phyloP scores from a whole-genome alignment of 768 basidiomycete species.

The Lactarius deliciosus region DNA sequence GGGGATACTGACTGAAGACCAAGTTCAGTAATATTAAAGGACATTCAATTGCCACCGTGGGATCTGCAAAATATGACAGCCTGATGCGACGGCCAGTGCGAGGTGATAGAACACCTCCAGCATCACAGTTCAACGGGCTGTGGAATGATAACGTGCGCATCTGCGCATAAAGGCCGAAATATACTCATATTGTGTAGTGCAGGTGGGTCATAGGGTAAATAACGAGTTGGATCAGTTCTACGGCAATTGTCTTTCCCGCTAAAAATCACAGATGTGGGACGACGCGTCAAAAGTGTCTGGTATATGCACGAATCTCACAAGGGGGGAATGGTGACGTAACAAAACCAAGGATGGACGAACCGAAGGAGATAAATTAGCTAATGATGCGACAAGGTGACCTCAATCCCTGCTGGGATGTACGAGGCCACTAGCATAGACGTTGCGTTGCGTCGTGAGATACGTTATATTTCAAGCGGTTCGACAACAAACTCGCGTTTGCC shows the following conservation, averaged over 20 bases:
- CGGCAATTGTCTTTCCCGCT: constrained; percentile 10
- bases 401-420: constrained; percentile 6
- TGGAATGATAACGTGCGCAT: background rate
- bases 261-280: constrained; percentile 1
- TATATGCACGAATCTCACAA: constrained; percentile 1
- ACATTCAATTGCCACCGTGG: background rate
- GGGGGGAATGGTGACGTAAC: constrained; percentile 10
- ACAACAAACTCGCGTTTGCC: constrained; percentile 37
- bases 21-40: background rate
- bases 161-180: background rate
- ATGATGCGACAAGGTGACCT: constrained; percentile 9
- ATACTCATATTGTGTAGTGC: constrained; percentile 4
- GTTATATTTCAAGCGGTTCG: constrained; percentile 22
- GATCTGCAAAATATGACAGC: background rate
- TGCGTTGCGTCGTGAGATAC: constrained; percentile 22
- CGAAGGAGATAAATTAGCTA: constrained; percentile 11
- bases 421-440: constrained; percentile 14
- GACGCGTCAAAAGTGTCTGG: background rate
- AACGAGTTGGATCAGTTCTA: constrained; percentile 2
- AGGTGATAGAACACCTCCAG: background rate
- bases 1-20: background rate
- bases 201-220: background rate
- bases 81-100: background rate
- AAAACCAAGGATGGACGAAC: constrained; percentile 15
- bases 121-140: background rate